A percentile compares a stretch with the other conserved stretches of the same genome.
phyloP scores from a whole-genome alignment of 2,329 filamentous ascomycete genomes.

The Colletotrichum chrysophilum region DNA sequence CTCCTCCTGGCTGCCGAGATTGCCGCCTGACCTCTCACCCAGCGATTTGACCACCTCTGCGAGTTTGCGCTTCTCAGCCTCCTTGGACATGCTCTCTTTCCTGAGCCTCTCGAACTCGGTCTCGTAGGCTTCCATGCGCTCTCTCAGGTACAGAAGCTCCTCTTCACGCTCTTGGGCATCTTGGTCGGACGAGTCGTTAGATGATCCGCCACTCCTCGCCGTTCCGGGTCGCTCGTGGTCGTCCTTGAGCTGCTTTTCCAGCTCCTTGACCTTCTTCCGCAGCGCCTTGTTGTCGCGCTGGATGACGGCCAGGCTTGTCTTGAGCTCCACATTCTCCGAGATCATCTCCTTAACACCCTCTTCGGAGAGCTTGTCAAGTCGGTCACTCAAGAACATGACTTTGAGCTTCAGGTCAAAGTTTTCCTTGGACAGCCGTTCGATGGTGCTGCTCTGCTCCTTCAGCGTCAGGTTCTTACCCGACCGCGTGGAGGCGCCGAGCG shows the following conservation, averaged over 20 bases:
- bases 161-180: constrained; percentile 77
- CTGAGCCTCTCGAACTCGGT: constrained; percentile 83
- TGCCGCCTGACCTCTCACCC: constrained; percentile 54
- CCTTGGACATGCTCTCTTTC: constrained; percentile 77
- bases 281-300: constrained; percentile 90
- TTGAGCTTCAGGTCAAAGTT: constrained; percentile 98
- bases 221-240: constrained; percentile 68
- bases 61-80: constrained; percentile 86
- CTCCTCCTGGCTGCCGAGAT: constrained; percentile 61
- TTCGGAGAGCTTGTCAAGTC: constrained; percentile 90
- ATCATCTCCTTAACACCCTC: constrained; percentile 98
- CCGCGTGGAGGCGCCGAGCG: constrained; percentile 55
- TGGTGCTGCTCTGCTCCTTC: constrained; percentile 97
- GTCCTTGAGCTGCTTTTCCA: constrained; percentile 80
- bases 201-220: constrained; percentile 59
- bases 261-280: constrained; percentile 80
- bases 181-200: constrained; percentile 62
- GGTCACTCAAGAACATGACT: constrained; percentile 95
- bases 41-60: constrained; percentile 75
- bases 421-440: constrained; percentile 94
- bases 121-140: constrained; percentile 84
- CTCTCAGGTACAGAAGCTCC: constrained; percentile 83
- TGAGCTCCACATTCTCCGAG: constrained; percentile 93
- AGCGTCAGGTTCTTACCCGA: constrained; percentile 79
- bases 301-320: constrained; percentile 85